A percentile compares a stretch with the other conserved stretches of the same genome.
These are phyloP conservation scores for Leucocoprinus birnbaumii DNA, from an alignment of 768 basidiomycete species.

Conservation along the genomic window DNA sequence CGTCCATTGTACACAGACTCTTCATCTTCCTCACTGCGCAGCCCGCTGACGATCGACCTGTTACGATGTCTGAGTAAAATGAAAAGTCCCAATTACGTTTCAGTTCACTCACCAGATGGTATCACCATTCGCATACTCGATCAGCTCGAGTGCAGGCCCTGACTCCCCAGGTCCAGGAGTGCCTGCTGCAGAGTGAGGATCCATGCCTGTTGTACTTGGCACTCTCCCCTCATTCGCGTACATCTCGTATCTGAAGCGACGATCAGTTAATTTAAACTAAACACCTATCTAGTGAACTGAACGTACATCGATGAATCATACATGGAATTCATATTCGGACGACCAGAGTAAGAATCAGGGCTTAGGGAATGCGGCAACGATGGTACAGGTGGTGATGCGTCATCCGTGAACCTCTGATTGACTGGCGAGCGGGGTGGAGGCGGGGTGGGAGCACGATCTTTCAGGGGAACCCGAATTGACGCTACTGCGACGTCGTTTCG, in stretches of 20 bases:
- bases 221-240: slow-evolving; percentile 60
- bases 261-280: slow-evolving; percentile 21
- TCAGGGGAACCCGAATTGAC: slow-evolving; percentile 62
- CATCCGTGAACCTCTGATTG: slow-evolving; percentile 61
- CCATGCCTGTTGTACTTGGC: slow-evolving; percentile 28
- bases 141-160: slow-evolving; percentile 70
- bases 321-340: slow-evolving; percentile 48
- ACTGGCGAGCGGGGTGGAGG: slow-evolving; percentile 65
- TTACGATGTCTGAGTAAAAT: slow-evolving; percentile 16
- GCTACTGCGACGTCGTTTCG: slow-evolving; percentile 62
- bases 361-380: slow-evolving; percentile 53
- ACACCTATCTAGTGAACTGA: slow-evolving; percentile 15
- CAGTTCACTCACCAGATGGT: slow-evolving; percentile 66
- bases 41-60: slow-evolving; percentile 82
- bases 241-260: slow-evolving; percentile 65
- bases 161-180: slow-evolving; percentile 34
- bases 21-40: slow-evolving; percentile 68
- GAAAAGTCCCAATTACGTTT: too few species aligned
- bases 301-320: slow-evolving; percentile 76
- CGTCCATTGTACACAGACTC: slow-evolving; percentile 68
- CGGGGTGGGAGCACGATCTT: slow-evolving; percentile 84
- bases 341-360: slow-evolving; percentile 33
- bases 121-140: slow-evolving; percentile 85
- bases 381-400: slow-evolving; percentile 69
- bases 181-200: slow-evolving; percentile 32